Evolutionary conservation across 1,284 basidiomycete species (phyloP).

Genomic region (Xanthoconium separans): DNA sequence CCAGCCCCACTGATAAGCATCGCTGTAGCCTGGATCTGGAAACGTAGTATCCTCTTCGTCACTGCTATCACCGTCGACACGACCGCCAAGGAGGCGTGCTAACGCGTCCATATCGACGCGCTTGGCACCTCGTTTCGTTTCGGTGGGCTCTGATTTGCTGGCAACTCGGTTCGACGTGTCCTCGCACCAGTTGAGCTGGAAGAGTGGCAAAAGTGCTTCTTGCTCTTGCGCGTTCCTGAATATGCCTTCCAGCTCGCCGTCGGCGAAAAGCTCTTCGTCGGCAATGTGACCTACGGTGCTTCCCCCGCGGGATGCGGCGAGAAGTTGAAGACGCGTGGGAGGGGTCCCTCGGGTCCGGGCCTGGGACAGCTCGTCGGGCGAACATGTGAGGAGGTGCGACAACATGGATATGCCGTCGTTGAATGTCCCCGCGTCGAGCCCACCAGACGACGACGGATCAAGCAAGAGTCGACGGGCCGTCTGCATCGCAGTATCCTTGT

Average conservation of each 20-base stretch:
- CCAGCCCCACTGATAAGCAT: slow-evolving; percentile 5
- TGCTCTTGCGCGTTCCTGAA: slow-evolving; percentile 37
- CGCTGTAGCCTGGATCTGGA: slow-evolving; percentile 8
- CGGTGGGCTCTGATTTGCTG: slow-evolving; percentile 4
- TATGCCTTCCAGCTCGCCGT: slow-evolving; percentile 43
- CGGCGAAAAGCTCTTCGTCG: slow-evolving; percentile 46
- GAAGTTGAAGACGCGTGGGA: slow-evolving; percentile 63
- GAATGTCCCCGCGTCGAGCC: slow-evolving; percentile 6
- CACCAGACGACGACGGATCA: slow-evolving; percentile 41
- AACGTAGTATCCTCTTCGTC: slow-evolving; percentile 11
- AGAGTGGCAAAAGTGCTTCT: slow-evolving; percentile 32
- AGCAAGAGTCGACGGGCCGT: slow-evolving; percentile 56
- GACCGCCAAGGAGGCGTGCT: slow-evolving; percentile 29
- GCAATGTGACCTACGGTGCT: slow-evolving; percentile 30
- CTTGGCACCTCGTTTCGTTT: slow-evolving; percentile 29
- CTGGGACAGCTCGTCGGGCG: slow-evolving; percentile 32
- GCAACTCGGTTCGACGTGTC: slow-evolving; percentile 6
- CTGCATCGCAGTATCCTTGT: slow-evolving; percentile 38
- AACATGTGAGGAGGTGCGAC: slow-evolving; percentile 53
- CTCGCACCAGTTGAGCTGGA: slow-evolving; percentile 36
- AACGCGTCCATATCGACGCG: slow-evolving; percentile 40
- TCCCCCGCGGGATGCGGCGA: slow-evolving; percentile 53
- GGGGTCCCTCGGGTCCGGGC: slow-evolving; percentile 15
- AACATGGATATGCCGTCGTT: slow-evolving; percentile 26
- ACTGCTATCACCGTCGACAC: slow-evolving; percentile 6